A percentile compares a stretch with the other conserved stretches of the same genome.
Evolutionary conservation across 2,329 filamentous ascomycete species (phyloP).

Genomic region (Ophiocordyceps camponoti-floridani): DNA sequence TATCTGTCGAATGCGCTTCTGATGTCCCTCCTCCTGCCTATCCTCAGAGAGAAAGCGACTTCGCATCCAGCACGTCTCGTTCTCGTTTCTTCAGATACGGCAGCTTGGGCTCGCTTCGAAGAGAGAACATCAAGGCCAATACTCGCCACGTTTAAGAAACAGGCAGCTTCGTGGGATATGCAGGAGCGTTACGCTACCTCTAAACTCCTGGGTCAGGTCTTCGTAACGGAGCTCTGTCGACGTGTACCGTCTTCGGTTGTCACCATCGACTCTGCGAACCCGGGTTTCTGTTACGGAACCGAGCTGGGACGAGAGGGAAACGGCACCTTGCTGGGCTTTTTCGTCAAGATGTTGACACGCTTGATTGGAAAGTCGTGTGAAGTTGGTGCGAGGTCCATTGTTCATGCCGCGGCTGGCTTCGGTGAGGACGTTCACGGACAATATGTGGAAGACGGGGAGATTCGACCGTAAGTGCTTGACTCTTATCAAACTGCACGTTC

Average conservation of each 20-base stretch:
- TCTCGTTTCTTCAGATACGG: not conserved
- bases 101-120: not conserved
- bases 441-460: not conserved
- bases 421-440: not conserved
- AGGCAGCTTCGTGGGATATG: not conserved
- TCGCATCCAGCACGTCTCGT: not conserved
- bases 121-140: not conserved
- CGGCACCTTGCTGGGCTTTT: not conserved
- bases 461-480: not conserved
- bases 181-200: not conserved
- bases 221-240: not conserved
- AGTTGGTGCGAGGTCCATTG: not conserved
- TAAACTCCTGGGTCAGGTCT: not conserved
- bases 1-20: not conserved
- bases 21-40: not conserved
- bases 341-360: not conserved
- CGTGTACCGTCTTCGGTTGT: not conserved
- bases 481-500: not conserved
- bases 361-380: not conserved
- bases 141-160: not conserved
- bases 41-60: not conserved
- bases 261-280: not conserved
- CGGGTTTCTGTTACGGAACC: not conserved
- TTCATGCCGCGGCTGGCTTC: not conserved
- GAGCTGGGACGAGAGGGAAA: not conserved